These are phyloP conservation scores for Arabidopsis lyrata DNA, from an alignment of 441 rosid genomes.

Conservation along the genomic window DNA sequence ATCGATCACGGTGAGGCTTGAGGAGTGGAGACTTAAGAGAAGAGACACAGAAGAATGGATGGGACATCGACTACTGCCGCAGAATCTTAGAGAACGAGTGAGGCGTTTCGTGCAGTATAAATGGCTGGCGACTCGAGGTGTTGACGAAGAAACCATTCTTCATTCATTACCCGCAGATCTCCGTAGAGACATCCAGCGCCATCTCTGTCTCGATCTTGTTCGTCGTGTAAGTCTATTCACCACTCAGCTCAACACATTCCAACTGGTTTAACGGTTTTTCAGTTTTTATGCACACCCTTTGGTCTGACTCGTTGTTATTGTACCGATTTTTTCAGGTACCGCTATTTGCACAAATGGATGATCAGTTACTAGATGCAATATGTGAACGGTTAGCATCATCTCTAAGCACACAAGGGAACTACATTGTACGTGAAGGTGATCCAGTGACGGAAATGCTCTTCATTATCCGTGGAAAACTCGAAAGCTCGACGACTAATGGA, in stretches of 20 bases:
- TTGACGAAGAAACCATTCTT: conserved; percentile 84
- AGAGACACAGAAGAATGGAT: conserved; percentile 98
- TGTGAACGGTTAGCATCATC: conserved; percentile 86
- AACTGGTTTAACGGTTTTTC: background rate
- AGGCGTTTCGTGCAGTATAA: conserved; percentile 81
- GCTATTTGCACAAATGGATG: conserved; percentile 91
- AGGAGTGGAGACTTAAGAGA: conserved; percentile 92
- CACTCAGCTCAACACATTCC: conserved; percentile 7
- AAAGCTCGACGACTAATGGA: conserved; percentile 86
- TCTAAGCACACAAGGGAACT: conserved; percentile 83
- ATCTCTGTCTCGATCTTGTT: conserved; percentile 93
- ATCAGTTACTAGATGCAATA: conserved; percentile 88
- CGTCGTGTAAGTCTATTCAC: conserved; percentile 65
- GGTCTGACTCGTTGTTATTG: background rate
- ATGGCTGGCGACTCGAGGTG: conserved; percentile 93
- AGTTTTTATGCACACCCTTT: background rate
- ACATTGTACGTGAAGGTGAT: conserved; percentile 91
- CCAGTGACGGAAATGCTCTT: conserved; percentile 93
- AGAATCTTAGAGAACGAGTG: conserved; percentile 66
- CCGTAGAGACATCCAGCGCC: conserved; percentile 85
- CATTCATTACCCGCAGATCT: conserved; percentile 75
- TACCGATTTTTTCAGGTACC: conserved; percentile 63
- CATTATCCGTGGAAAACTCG: conserved; percentile 82
- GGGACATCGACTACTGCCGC: conserved; percentile 88
- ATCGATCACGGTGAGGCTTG: conserved; percentile 93